phyloP scores from a whole-genome alignment of 2,329 filamentous ascomycete genomes.

The Diaporthe sp. region DNA sequence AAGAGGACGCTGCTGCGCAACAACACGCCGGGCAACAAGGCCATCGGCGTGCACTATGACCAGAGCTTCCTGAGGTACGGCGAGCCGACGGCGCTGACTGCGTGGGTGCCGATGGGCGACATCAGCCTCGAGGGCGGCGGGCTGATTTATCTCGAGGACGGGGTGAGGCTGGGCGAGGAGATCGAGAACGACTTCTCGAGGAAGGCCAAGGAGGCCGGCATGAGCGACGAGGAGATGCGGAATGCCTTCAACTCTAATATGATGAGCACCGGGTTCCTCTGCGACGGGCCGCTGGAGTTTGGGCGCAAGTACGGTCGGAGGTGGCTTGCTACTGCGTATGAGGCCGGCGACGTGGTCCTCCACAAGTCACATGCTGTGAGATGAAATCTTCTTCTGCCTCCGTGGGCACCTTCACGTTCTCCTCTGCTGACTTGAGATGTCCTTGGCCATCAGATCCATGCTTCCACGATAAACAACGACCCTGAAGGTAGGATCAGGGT shows the following conservation, averaged over 20 bases:
- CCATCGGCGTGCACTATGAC: constrained; percentile 73
- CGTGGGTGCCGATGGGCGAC: constrained; percentile 70
- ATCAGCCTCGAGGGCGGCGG: constrained; percentile 68
- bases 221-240: constrained; percentile 65
- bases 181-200: constrained; percentile 64
- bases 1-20: constrained; percentile 67
- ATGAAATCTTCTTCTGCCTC: not conserved
- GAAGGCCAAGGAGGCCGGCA: constrained; percentile 61
- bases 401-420: not conserved
- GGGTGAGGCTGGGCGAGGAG: constrained; percentile 58
- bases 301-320: constrained; percentile 45
- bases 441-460: constrained; percentile 44
- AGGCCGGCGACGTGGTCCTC: constrained; percentile 57
- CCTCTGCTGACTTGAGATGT: not conserved
- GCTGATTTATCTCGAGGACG: constrained; percentile 70
- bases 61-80: constrained; percentile 70
- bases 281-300: constrained; percentile 60
- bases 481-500: constrained; percentile 14
- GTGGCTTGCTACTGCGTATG: constrained; percentile 55
- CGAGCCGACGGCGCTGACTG: constrained; percentile 67
- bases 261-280: constrained; percentile 67
- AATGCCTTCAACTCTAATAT: constrained; percentile 71
- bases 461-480: constrained; percentile 28
- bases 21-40: constrained; percentile 68
- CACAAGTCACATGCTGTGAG: constrained; percentile 50